These are phyloP conservation scores for Circinella minor DNA, from an alignment of 371 early-diverging fungal species.

Conservation along the genomic window DNA sequence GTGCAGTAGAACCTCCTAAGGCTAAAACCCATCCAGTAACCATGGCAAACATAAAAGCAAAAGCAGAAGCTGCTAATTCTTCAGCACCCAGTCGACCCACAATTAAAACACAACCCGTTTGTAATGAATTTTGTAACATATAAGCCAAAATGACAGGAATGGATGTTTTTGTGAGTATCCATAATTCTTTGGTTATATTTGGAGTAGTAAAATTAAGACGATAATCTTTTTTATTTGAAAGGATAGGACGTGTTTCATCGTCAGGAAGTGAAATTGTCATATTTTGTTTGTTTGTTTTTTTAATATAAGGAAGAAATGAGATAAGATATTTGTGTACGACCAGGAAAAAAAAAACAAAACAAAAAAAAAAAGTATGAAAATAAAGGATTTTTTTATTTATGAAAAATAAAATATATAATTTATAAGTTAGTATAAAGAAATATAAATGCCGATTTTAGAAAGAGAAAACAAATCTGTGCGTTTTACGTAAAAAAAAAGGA, in stretches of 20 bases:
- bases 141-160: conserved; percentile 63
- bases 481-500: conserved; percentile 3
- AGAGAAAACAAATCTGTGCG: not conserved
- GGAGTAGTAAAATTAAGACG: conserved; percentile 3
- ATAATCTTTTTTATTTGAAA: not conserved
- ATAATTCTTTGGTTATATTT: conserved; percentile 10
- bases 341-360: not conserved
- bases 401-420: too few relatives aligned
- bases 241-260: conserved; percentile 2
- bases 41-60: conserved; percentile 82
- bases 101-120: conserved; percentile 63
- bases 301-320: not conserved
- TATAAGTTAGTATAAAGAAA: too few relatives aligned
- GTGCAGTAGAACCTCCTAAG: conserved; percentile 73
- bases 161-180: conserved; percentile 4
- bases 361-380: not conserved
- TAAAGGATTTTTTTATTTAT: not conserved
- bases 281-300: not conserved
- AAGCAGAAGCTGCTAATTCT: conserved; percentile 79
- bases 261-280: conserved; percentile 4
- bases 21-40: conserved; percentile 81
- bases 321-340: not conserved
- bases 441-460: not conserved
- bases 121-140: conserved; percentile 66
- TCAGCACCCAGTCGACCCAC: conserved; percentile 63